Conservation (phyloP, 2,329 filamentous ascomycete species). For the Fusarium miscanthi region DNA sequence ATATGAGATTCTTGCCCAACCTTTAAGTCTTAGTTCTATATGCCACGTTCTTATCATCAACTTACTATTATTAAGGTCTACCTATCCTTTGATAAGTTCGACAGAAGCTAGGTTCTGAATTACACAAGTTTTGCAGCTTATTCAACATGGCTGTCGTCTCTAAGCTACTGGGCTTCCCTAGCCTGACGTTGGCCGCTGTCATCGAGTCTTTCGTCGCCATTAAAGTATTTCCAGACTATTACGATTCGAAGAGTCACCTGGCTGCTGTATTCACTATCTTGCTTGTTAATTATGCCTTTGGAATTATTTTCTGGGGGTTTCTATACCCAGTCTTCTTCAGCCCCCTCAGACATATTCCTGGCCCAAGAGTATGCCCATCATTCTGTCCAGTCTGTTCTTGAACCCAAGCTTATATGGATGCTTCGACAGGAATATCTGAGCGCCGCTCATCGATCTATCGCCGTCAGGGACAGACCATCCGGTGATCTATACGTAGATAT, state of each 20-base stretch:
- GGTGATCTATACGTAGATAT: slow-evolving; percentile 44
- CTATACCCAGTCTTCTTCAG: slow-evolving; percentile 39
- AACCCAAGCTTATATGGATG: not conserved
- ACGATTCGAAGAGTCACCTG: slow-evolving; percentile 26
- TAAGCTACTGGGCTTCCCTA: slow-evolving; percentile 26
- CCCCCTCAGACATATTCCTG: slow-evolving; percentile 37
- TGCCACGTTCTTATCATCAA: not conserved
- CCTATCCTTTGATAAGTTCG: not conserved
- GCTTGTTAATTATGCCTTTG: slow-evolving; percentile 36
- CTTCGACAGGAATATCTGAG: slow-evolving; percentile 30
- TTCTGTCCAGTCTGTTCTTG: not conserved
- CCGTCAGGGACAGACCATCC: slow-evolving; percentile 36
- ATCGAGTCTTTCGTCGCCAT: slow-evolving; percentile 44
- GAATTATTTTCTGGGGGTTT: slow-evolving; percentile 28
- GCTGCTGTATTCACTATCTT: slow-evolving; percentile 19
- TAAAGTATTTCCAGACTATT: slow-evolving; percentile 42
- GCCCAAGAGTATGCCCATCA: slow-evolving; percentile 26
- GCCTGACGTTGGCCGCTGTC: slow-evolving; percentile 31
- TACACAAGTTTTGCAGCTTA: not conserved
- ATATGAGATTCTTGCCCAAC: not conserved
- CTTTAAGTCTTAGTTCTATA: not conserved
- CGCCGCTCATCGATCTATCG: slow-evolving; percentile 23
- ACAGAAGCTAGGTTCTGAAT: not conserved
- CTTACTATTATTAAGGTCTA: not conserved
- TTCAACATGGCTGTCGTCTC: slow-evolving; percentile 29